A percentile compares a stretch with the other conserved stretches of the same genome.
These are phyloP conservation scores for Xylaria acuta DNA, from an alignment of 495 filamentous ascomycete species.

Conservation along the genomic window DNA sequence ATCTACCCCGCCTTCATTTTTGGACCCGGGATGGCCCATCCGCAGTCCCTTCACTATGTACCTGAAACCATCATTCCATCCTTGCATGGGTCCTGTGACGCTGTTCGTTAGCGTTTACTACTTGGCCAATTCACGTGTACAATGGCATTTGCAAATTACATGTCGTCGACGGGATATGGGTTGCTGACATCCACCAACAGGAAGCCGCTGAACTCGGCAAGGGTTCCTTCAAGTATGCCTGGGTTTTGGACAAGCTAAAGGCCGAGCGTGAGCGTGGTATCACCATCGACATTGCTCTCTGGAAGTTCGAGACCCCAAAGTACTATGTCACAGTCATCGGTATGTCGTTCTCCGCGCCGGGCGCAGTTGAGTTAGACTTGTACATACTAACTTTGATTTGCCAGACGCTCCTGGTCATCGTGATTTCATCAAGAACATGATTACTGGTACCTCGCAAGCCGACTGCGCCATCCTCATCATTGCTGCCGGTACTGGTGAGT, in stretches of 20 bases:
- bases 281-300: conserved; percentile 99
- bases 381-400: conserved; percentile 30
- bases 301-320: conserved; percentile 99
- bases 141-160: neutral
- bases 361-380: conserved; percentile 20
- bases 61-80: neutral
- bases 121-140: no score
- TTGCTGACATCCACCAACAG: conserved; percentile 51
- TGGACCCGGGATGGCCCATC: conserved; percentile 39
- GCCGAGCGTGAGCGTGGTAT: conserved; percentile 99
- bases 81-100: neutral
- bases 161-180: neutral
- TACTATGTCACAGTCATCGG: conserved; percentile 99
- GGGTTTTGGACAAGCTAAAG: conserved; percentile 99
- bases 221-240: conserved; percentile 99
- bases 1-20: conserved; percentile 41
- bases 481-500: conserved; percentile 99
- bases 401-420: conserved; percentile 97
- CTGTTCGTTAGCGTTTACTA: neutral
- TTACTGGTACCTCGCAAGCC: conserved; percentile 99
- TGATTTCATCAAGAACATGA: conserved; percentile 99
- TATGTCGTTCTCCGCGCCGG: conserved; percentile 50
- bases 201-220: conserved; percentile 99
- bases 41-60: neutral
- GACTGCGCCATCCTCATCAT: conserved; percentile 99